Evolutionary conservation across 768 basidiomycete species (phyloP).

Genomic region (Mycena venus): DNA sequence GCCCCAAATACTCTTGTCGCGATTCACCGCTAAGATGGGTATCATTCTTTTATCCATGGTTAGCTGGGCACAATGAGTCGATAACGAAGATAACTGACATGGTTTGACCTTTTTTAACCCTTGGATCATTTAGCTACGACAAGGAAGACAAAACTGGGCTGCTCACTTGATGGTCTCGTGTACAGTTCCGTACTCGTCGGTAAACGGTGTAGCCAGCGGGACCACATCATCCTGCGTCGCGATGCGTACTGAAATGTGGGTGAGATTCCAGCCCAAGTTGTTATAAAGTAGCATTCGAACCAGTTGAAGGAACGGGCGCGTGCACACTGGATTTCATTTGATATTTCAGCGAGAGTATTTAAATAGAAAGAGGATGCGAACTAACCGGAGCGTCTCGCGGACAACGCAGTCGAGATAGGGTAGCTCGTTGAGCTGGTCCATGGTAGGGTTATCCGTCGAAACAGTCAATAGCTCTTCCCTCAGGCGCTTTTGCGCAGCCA

Average conservation of each 20-base stretch:
- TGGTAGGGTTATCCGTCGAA: constrained; percentile 69
- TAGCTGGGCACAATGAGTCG: constrained; percentile 21
- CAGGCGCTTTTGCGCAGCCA: constrained; percentile 65
- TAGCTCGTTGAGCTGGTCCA: constrained; percentile 77
- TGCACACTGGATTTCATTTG: too few species aligned
- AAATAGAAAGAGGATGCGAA: neutral
- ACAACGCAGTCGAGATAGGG: constrained; percentile 71
- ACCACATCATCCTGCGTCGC: constrained; percentile 51
- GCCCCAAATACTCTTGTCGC: constrained; percentile 57
- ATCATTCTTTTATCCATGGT: constrained; percentile 12
- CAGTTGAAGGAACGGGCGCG: neutral
- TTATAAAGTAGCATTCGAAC: neutral
- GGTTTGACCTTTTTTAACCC: constrained; percentile 20
- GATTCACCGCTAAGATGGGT: constrained; percentile 47
- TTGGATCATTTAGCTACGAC: neutral
- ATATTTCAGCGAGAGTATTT: too few species aligned
- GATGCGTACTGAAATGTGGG: constrained; percentile 29
- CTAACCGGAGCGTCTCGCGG: constrained; percentile 15
- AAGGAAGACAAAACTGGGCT: neutral
- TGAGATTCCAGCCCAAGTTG: neutral
- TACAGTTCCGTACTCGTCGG: constrained; percentile 45
- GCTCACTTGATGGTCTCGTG: constrained; percentile 39
- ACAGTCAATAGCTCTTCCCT: constrained; percentile 68
- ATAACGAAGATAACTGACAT: constrained; percentile 34
- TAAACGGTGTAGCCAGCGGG: constrained; percentile 48